A percentile compares a stretch with the other conserved stretches of the same genome.
phyloP scores from a whole-genome alignment of 1,284 basidiomycete species.

The Fomitopsis pinicola region DNA sequence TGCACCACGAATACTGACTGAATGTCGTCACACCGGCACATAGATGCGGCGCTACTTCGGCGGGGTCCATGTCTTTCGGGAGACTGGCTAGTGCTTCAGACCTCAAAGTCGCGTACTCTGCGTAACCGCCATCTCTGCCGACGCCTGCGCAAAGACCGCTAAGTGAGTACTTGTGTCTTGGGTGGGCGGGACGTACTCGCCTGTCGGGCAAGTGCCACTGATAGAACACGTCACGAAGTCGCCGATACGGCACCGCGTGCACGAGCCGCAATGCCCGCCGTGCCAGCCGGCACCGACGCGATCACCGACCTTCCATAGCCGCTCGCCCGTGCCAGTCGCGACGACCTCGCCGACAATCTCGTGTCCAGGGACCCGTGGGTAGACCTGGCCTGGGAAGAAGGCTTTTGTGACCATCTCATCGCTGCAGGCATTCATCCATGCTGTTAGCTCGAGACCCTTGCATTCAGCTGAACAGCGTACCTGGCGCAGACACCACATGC shows the following conservation, averaged over 20 bases:
- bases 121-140: slow-evolving; percentile 13
- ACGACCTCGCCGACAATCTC: slow-evolving; percentile 26
- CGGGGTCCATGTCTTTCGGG: slow-evolving; percentile 62
- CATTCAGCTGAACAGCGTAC: slow-evolving; percentile 4
- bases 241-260: slow-evolving; percentile 18
- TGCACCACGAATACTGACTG: slow-evolving; percentile 10
- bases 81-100: slow-evolving; percentile 60
- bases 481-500: slow-evolving; percentile 23
- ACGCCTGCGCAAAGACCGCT: slow-evolving; percentile 4
- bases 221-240: slow-evolving; percentile 18
- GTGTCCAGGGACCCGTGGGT: slow-evolving; percentile 23
- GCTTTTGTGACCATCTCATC: not conserved
- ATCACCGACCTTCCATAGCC: slow-evolving; percentile 22
- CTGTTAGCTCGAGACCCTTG: not conserved
- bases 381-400: not conserved
- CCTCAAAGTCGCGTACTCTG: slow-evolving; percentile 20
- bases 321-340: slow-evolving; percentile 16
- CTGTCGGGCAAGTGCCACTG: slow-evolving; percentile 11
- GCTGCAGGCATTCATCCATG: not conserved
- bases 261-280: slow-evolving; percentile 17
- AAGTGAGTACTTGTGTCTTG: too few relatives aligned
- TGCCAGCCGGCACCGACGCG: slow-evolving; percentile 26
- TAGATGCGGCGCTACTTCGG: slow-evolving; percentile 77
- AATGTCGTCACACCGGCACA: slow-evolving; percentile 52
- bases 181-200: slow-evolving; percentile 1